Percentiles rank a stretch among this genome's conserved stretches.
These are phyloP conservation scores for Lipomyces orientalis DNA, from an alignment of 805 yeast genomes.

Conservation along the genomic window DNA sequence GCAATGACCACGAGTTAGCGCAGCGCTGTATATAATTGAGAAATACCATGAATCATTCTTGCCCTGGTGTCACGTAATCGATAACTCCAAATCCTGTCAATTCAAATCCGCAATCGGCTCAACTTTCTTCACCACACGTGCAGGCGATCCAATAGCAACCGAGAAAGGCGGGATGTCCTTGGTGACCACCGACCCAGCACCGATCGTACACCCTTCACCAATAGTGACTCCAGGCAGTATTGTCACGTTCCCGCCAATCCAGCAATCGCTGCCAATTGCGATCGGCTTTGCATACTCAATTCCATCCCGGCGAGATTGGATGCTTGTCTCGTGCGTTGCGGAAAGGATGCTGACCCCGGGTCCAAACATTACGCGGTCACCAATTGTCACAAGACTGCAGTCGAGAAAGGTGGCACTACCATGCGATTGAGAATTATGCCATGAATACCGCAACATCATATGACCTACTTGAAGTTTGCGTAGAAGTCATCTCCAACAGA, in stretches of 20 bases:
- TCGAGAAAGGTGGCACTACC: conserved; percentile 55
- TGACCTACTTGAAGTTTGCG: conserved; percentile 54
- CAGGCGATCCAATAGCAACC: conserved; percentile 71
- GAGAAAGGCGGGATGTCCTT: conserved; percentile 60
- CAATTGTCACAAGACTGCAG: conserved; percentile 63
- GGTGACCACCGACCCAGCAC: conserved; percentile 71
- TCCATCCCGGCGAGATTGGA: conserved; percentile 50
- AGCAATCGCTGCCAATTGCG: conserved; percentile 65
- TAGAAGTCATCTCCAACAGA: conserved; percentile 63
- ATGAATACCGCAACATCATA: background rate
- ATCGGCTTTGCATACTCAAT: conserved; percentile 64
- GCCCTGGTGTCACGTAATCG: no score
- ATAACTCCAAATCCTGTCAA: background rate
- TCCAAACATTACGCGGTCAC: conserved; percentile 64
- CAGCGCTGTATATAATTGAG: no score
- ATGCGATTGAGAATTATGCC: no score
- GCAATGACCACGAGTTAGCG: no score
- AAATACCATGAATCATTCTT: no score
- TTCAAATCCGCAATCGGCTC: conserved; percentile 2
- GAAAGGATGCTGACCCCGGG: conserved; percentile 58
- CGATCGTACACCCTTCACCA: conserved; percentile 66
- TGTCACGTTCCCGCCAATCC: conserved; percentile 65
- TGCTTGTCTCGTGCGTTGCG: conserved; percentile 69
- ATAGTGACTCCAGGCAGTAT: conserved; percentile 70
- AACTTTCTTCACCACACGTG: conserved; percentile 50